phyloP scores from a whole-genome alignment of 2,329 filamentous ascomycete species.

The Ascosphaera apis region DNA sequence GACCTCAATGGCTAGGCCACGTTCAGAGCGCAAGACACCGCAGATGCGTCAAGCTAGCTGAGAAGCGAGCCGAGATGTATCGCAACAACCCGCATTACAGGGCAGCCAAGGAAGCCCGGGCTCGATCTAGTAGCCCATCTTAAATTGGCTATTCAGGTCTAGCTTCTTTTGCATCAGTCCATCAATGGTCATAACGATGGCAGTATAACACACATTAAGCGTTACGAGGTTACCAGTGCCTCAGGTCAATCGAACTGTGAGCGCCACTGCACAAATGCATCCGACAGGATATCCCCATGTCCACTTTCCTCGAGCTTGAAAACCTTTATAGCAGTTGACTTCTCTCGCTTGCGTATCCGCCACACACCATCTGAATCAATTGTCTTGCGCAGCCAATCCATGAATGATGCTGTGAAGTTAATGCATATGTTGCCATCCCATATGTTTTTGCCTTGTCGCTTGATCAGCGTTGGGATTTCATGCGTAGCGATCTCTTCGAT shows the following conservation, averaged over 20 bases:
- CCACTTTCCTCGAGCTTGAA: slow-evolving; percentile 51
- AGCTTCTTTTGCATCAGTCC: neutral
- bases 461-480: slow-evolving; percentile 52
- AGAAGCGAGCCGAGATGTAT: too few relatives aligned
- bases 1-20: slow-evolving; percentile 39
- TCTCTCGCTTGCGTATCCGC: slow-evolving; percentile 46
- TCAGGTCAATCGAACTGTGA: slow-evolving; percentile 7
- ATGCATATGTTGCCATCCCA: slow-evolving; percentile 94
- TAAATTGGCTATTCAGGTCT: neutral
- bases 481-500: slow-evolving; percentile 63
- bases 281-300: slow-evolving; percentile 51
- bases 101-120: too few relatives aligned
- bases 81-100: too few relatives aligned
- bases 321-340: slow-evolving; percentile 45
- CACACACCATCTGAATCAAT: slow-evolving; percentile 51
- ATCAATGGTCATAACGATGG: too few relatives aligned
- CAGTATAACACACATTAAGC: neutral
- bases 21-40: too few relatives aligned
- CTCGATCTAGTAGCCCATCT: too few relatives aligned
- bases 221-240: slow-evolving; percentile 1
- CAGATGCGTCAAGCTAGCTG: too few relatives aligned
- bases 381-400: slow-evolving; percentile 44
- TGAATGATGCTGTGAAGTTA: slow-evolving; percentile 59
- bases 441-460: slow-evolving; percentile 36
- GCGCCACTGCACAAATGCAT: slow-evolving; percentile 55